These are phyloP conservation scores for Pelargonium myrrhifolium DNA, from an alignment of 441 rosid species.

Conservation along the genomic window DNA sequence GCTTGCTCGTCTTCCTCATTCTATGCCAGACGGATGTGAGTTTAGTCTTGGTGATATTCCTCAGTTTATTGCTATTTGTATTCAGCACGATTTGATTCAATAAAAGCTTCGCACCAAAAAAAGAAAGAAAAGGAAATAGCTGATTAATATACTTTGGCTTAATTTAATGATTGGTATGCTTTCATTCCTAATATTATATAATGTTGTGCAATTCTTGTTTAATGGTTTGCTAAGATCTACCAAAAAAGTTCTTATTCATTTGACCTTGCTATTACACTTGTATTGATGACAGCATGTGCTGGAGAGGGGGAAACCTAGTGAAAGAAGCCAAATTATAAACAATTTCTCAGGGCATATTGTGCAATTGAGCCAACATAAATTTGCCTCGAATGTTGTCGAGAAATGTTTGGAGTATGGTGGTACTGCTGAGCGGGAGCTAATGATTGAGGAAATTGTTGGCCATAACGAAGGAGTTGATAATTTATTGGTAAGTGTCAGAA, in stretches of 20 bases:
- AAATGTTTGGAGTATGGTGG: constrained; percentile 27
- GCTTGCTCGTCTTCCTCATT: too few relatives aligned
- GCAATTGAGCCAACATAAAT: constrained; percentile 26
- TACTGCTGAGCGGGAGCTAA: constrained; percentile 19
- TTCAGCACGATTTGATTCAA: too few relatives aligned
- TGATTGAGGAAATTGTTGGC: constrained; percentile 23
- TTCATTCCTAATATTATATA: too few relatives aligned
- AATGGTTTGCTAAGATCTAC: neutral
- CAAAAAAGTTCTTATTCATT: neutral
- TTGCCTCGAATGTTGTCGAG: constrained; percentile 27
- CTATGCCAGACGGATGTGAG: too few relatives aligned
- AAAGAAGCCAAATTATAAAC: constrained; percentile 22
- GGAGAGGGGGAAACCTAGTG: constrained; percentile 24
- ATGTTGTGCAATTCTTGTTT: neutral
- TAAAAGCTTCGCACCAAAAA: too few relatives aligned
- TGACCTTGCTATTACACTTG: neutral
- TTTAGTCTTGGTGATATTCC: too few relatives aligned
- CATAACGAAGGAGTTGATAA: constrained; percentile 24
- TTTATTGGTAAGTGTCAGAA: constrained; percentile 19
- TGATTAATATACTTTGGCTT: too few relatives aligned
- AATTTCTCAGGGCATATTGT: constrained; percentile 24
- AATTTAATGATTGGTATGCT: too few relatives aligned
- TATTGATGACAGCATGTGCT: constrained; percentile 22
- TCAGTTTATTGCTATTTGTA: too few relatives aligned
- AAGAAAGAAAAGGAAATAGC: too few relatives aligned